Evolutionary conservation across 2,329 filamentous ascomycete species (phyloP).

Genomic region (Trichophyton verrucosum): DNA sequence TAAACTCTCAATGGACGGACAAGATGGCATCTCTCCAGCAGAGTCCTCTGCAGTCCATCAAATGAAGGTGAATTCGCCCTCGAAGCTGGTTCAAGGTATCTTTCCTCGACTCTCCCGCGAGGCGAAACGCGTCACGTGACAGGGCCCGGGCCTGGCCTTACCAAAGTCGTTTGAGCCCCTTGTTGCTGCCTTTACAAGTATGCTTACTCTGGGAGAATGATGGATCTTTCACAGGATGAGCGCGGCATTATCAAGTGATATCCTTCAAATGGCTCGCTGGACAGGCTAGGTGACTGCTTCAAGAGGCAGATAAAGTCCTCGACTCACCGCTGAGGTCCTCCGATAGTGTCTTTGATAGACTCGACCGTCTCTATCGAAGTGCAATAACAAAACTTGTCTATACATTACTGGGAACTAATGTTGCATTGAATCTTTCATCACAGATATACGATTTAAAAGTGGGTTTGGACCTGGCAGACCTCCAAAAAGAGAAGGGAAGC

Average conservation of each 20-base stretch:
- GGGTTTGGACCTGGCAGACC: slow-evolving; percentile 4
- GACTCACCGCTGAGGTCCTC: background rate
- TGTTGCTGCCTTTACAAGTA: too few relatives aligned
- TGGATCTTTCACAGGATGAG: slow-evolving; percentile 6
- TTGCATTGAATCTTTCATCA: slow-evolving; percentile 10
- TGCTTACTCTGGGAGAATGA: slow-evolving; percentile 2
- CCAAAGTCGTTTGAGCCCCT: too few relatives aligned
- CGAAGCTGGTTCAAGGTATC: background rate
- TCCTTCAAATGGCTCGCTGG: slow-evolving; percentile 8
- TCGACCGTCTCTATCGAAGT: slow-evolving; percentile 4
- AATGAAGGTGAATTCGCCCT: background rate
- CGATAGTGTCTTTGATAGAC: background rate
- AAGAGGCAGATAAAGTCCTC: slow-evolving; percentile 6
- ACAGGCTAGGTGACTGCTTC: slow-evolving; percentile 3
- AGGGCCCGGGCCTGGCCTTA: too few relatives aligned
- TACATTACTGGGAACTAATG: slow-evolving; percentile 4
- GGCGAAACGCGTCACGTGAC: background rate
- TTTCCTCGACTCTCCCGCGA: background rate
- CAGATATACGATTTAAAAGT: slow-evolving; percentile 4
- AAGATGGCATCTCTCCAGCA: background rate
- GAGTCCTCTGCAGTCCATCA: background rate
- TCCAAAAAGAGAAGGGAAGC: background rate
- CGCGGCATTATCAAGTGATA: slow-evolving; percentile 4
- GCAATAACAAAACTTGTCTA: slow-evolving; percentile 7
- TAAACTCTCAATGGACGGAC: background rate